phyloP scores from a whole-genome alignment of 306 rosid genomes.

The Castanea mollissima region DNA sequence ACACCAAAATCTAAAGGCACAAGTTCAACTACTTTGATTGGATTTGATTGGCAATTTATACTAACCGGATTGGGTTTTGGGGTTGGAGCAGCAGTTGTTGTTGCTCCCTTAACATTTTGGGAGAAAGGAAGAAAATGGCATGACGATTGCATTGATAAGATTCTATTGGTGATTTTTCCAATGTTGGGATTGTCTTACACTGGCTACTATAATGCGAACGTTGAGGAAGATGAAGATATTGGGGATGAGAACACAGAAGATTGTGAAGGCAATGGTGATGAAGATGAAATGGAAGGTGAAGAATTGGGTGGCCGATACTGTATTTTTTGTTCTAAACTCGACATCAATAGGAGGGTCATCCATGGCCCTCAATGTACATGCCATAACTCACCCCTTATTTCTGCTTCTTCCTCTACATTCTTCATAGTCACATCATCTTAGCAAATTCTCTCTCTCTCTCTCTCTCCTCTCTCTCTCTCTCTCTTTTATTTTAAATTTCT shows the following conservation, averaged over 20 bases:
- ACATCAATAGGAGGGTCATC: too few relatives aligned
- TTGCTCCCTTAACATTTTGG: constrained; percentile 57
- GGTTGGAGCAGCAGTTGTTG: constrained; percentile 71
- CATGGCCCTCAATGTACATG: too few relatives aligned
- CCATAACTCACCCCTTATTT: too few relatives aligned
- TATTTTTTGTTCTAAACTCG: too few relatives aligned
- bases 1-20: not conserved
- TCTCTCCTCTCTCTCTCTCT: too few relatives aligned
- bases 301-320: too few relatives aligned
- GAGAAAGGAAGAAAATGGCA: constrained; percentile 71
- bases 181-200: constrained; percentile 45
- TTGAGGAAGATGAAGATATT: constrained; percentile 35
- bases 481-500: too few relatives aligned
- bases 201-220: constrained; percentile 28
- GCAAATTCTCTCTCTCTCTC: too few relatives aligned
- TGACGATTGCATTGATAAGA: constrained; percentile 38
- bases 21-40: constrained; percentile 1
- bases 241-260: constrained; percentile 24
- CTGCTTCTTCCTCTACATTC: constrained; percentile 24
- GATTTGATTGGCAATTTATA: constrained; percentile 66
- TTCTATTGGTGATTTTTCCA: constrained; percentile 61
- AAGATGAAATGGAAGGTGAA: too few relatives aligned
- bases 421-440: not conserved
- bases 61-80: constrained; percentile 74
- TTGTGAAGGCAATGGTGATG: constrained; percentile 3